These are phyloP conservation scores for Guadua angustifolia DNA, from an alignment of 176 grass and related monocot genomes.

Conservation along the genomic window DNA sequence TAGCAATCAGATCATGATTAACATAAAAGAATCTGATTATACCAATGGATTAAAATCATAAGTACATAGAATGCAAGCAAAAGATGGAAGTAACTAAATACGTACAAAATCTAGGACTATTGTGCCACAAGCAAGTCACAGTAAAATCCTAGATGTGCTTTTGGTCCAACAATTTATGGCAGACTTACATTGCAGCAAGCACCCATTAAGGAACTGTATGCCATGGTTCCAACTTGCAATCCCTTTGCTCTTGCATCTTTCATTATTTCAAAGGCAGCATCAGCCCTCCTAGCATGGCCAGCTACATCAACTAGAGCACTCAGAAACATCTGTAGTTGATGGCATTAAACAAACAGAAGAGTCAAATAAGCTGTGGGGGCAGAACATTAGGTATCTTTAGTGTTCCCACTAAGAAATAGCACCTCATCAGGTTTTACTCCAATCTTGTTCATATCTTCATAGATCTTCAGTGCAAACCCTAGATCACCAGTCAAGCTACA, in stretches of 20 bases:
- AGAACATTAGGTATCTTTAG: conserved; percentile 23
- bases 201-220: conserved; percentile 95
- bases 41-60: neutral
- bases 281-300: conserved; percentile 82
- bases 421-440: conserved; percentile 95
- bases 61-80: conserved; percentile 6
- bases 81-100: conserved; percentile 17
- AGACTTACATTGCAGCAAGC: conserved; percentile 96
- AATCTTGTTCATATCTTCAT: conserved; percentile 95
- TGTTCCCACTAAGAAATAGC: conserved; percentile 41
- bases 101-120: conserved; percentile 30
- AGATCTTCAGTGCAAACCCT: conserved; percentile 85
- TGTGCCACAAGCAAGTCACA: neutral
- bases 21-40: conserved; percentile 14
- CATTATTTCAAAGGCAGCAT: conserved; percentile 90
- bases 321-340: conserved; percentile 87
- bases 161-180: conserved; percentile 25
- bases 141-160: neutral
- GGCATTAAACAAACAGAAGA: conserved; percentile 38
- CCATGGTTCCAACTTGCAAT: conserved; percentile 69
- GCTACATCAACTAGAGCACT: conserved; percentile 95
- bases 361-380: conserved; percentile 18
- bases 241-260: conserved; percentile 84
- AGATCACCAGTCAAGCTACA: conserved; percentile 93
- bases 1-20: conserved; percentile 32